phyloP scores from a whole-genome alignment of 768 basidiomycete genomes.

The Boletus rufocinnamomeus region DNA sequence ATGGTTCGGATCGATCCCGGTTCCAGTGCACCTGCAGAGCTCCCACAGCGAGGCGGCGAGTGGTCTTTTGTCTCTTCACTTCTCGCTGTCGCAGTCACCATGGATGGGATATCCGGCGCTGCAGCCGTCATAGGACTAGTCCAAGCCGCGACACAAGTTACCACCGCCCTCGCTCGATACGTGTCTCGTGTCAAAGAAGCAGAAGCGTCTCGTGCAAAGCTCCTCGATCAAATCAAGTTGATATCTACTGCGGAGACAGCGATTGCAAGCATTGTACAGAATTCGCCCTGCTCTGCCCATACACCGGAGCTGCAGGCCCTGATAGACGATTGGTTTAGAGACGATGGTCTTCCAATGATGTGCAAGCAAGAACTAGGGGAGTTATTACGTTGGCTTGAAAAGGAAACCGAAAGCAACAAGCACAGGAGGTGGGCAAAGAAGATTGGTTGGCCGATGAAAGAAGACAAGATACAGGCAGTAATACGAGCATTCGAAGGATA shows the following conservation, averaged over 20 bases:
- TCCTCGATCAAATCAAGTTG: not conserved
- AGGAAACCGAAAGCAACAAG: too few species aligned
- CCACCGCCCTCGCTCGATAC: not conserved
- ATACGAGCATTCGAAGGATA: too few species aligned
- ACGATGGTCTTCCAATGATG: too few species aligned
- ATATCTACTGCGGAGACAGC: not conserved
- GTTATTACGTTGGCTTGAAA: too few species aligned
- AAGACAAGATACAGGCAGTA: too few species aligned
- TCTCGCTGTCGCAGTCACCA: not conserved
- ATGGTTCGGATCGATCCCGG: not conserved
- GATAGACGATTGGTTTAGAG: too few species aligned
- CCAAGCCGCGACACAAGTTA: not conserved
- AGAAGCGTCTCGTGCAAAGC: not conserved
- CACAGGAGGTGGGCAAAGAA: too few species aligned
- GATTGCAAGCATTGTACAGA: too few species aligned
- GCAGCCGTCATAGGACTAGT: conserved; percentile 1
- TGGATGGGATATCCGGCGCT: not conserved
- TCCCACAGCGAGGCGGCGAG: not conserved
- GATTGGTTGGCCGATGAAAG: too few species aligned
- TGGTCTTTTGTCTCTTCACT: not conserved
- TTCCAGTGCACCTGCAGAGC: not conserved
- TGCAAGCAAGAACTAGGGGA: too few species aligned
- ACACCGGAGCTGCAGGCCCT: not conserved
- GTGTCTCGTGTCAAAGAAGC: not conserved
- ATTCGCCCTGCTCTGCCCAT: not conserved